Conservation (phyloP, 1,284 basidiomycete species). For the Pseudozyma tsukubaensis region DNA sequence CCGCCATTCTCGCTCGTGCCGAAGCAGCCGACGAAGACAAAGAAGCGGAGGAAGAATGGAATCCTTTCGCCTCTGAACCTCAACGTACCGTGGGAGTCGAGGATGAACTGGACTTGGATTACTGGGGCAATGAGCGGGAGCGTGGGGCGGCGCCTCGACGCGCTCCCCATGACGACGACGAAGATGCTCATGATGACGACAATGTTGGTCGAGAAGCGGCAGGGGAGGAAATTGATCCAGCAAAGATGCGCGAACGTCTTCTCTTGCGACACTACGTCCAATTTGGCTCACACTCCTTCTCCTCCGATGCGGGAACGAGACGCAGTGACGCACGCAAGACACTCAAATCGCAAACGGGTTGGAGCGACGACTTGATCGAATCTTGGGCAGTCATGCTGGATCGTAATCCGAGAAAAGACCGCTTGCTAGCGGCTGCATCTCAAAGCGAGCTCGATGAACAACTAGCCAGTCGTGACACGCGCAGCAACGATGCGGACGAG, state of each 20-base stretch:
- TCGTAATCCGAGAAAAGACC: conserved; percentile 53
- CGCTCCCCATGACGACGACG: conserved; percentile 10
- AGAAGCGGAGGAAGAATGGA: conserved; percentile 53
- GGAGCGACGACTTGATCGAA: conserved; percentile 55
- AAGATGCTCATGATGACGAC: conserved; percentile 14
- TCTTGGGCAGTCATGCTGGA: conserved; percentile 60
- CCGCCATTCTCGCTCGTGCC: conserved; percentile 48
- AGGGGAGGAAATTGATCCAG: conserved; percentile 6
- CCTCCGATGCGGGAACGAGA: conserved; percentile 25
- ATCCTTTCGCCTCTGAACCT: conserved; percentile 31
- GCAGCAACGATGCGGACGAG: conserved; percentile 6
- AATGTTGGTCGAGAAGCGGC: background rate
- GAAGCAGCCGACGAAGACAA: conserved; percentile 51
- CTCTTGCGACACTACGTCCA: conserved; percentile 38
- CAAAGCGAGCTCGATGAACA: conserved; percentile 30
- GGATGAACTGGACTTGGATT: conserved; percentile 52
- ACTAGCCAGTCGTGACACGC: conserved; percentile 4
- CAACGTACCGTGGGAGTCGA: conserved; percentile 44
- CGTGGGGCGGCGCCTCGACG: conserved; percentile 8
- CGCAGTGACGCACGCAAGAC: conserved; percentile 18
- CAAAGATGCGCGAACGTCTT: conserved; percentile 31
- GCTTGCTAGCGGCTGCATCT: conserved; percentile 47
- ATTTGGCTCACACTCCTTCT: conserved; percentile 29
- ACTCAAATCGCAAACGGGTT: conserved; percentile 33
- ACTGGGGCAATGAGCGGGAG: conserved; percentile 31